These are phyloP conservation scores for Epichloe aotearoae DNA, from an alignment of 2,329 filamentous ascomycete species.

Conservation along the genomic window DNA sequence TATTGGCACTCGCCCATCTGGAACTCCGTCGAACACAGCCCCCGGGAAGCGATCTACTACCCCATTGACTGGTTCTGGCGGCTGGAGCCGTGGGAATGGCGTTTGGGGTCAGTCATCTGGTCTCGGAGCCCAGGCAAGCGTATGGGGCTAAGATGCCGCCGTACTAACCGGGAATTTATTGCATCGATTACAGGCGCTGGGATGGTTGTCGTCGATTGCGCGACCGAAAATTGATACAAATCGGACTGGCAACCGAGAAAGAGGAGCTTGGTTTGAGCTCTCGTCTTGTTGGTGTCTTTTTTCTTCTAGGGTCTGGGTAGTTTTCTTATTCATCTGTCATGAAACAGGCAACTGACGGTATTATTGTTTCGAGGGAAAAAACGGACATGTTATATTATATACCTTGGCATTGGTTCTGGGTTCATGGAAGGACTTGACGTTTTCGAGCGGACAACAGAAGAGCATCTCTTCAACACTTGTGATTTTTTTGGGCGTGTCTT, in stretches of 20 bases:
- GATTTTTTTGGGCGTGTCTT: conserved; percentile 7
- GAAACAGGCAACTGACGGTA: conserved; percentile 8
- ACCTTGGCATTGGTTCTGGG: conserved; percentile 10
- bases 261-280: background rate
- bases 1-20: conserved; percentile 77
- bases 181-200: conserved; percentile 4
- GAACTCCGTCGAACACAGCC: conserved; percentile 33
- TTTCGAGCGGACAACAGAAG: conserved; percentile 5
- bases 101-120: conserved; percentile 77
- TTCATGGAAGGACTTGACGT: conserved; percentile 4
- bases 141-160: conserved; percentile 59
- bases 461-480: conserved; percentile 9
- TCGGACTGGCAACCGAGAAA: conserved; percentile 13
- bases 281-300: conserved; percentile 4
- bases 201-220: conserved; percentile 4
- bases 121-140: conserved; percentile 78
- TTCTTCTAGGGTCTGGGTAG: conserved; percentile 5
- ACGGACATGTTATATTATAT: conserved; percentile 12
- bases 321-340: conserved; percentile 4
- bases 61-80: conserved; percentile 74
- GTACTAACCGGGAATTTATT: background rate
- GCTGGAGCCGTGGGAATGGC: conserved; percentile 68
- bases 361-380: conserved; percentile 9
- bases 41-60: conserved; percentile 72
- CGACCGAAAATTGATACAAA: background rate